phyloP scores from a whole-genome alignment of 2,329 filamentous ascomycete genomes.

The Madurella fahalii region DNA sequence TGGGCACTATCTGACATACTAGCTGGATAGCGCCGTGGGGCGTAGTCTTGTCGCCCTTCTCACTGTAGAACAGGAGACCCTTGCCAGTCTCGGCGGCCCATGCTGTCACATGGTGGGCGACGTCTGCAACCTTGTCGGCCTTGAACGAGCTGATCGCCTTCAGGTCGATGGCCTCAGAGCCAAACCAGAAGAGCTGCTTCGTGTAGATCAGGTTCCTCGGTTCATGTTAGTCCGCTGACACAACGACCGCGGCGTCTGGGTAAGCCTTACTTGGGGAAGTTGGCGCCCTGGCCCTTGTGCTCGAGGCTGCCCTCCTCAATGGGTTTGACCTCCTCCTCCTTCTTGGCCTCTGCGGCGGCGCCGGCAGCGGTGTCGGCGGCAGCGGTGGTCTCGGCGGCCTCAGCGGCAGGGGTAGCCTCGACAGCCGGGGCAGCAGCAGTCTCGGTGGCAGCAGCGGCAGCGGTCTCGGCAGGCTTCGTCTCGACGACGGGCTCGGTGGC shows the following conservation, averaged over 20 bases:
- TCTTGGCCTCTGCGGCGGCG: conserved; percentile 34
- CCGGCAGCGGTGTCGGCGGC: conserved; percentile 29
- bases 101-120: conserved; percentile 74
- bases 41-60: conserved; percentile 76
- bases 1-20: conserved; percentile 51
- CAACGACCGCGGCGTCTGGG: not conserved
- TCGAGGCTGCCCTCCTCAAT: conserved; percentile 78
- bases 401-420: conserved; percentile 29
- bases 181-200: conserved; percentile 93
- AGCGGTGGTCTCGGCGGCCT: conserved; percentile 37
- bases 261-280: conserved; percentile 77
- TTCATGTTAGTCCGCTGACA: conserved; percentile 12
- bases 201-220: conserved; percentile 78
- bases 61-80: conserved; percentile 87
- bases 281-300: conserved; percentile 87
- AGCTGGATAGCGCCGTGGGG: conserved; percentile 81
- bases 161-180: conserved; percentile 65
- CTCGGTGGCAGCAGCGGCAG: conserved; percentile 35
- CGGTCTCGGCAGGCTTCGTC: conserved; percentile 36
- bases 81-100: conserved; percentile 94
- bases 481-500: conserved; percentile 37
- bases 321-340: conserved; percentile 42
- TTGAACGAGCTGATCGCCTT: conserved; percentile 75
- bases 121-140: conserved; percentile 74
- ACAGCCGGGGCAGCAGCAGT: conserved; percentile 35